phyloP scores from a whole-genome alignment of 768 basidiomycete species.

The Mycena kentingensis region DNA sequence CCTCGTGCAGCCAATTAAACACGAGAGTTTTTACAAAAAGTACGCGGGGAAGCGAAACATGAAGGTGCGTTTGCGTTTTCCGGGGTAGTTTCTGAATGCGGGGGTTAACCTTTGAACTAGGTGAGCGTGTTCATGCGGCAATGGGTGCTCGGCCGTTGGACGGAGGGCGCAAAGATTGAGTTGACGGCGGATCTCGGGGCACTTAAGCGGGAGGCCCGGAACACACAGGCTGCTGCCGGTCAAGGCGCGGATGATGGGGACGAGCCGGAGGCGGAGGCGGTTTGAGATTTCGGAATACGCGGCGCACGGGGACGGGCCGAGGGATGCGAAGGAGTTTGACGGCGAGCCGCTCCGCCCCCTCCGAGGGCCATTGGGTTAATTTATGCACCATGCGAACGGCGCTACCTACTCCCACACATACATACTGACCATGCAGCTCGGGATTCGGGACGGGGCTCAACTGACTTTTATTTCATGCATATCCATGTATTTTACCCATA shows the following conservation, averaged over 20 bases:
- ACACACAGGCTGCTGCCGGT: slow-evolving; percentile 14
- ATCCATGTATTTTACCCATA: not conserved
- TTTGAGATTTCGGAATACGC: no score
- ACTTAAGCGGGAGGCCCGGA: slow-evolving; percentile 40
- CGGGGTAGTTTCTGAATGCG: not conserved
- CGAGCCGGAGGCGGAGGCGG: not conserved
- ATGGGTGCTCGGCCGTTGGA: slow-evolving; percentile 68
- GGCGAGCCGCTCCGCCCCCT: no score
- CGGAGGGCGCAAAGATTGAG: slow-evolving; percentile 44
- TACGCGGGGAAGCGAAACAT: slow-evolving; percentile 83
- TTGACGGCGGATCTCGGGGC: slow-evolving; percentile 46
- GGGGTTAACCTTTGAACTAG: slow-evolving; percentile 29
- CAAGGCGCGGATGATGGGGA: slow-evolving; percentile 18
- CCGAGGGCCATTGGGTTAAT: no score
- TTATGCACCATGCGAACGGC: no score
- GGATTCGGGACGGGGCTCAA: not conserved
- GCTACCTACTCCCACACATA: no score
- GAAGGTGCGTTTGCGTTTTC: slow-evolving; percentile 56
- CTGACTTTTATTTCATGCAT: not conserved
- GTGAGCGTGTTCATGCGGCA: slow-evolving; percentile 64
- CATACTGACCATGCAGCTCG: not conserved
- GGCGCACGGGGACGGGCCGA: no score
- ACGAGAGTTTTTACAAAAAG: slow-evolving; percentile 85
- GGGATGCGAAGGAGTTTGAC: no score
- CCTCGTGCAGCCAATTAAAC: slow-evolving; percentile 67